Percentiles rank a stretch among this genome's conserved stretches.
Evolutionary conservation across 2,329 filamentous ascomycete species (phyloP).

Genomic region (Ceratocystis destructans): DNA sequence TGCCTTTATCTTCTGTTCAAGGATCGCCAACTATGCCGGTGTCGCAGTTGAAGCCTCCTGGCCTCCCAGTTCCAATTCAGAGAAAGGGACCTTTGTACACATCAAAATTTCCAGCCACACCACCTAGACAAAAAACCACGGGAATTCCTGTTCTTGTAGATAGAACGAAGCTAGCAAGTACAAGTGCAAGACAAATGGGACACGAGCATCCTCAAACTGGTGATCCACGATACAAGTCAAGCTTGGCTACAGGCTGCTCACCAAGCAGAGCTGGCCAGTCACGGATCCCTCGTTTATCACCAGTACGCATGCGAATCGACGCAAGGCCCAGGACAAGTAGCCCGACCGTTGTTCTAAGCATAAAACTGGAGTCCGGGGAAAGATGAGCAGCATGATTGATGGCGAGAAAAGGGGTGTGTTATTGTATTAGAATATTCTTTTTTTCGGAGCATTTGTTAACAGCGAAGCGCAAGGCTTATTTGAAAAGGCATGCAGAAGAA

Average conservation of each 20-base stretch:
- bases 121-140: neutral
- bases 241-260: neutral
- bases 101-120: neutral
- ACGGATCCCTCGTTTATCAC: conserved; percentile 7
- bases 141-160: neutral
- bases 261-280: neutral
- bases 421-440: neutral
- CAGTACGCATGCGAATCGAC: neutral
- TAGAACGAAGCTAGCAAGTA: neutral
- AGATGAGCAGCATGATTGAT: neutral
- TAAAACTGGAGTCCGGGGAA: neutral
- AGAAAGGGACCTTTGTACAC: neutral
- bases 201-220: too few species aligned
- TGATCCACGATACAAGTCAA: neutral
- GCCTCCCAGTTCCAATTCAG: neutral
- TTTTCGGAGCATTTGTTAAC: neutral
- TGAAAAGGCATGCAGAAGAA: neutral
- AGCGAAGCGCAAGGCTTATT: conserved; percentile 1
- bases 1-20: neutral
- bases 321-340: neutral
- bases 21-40: neutral
- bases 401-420: neutral
- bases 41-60: neutral
- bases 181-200: neutral
- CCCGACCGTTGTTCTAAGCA: neutral